Percentiles rank a stretch among this genome's conserved stretches.
These are phyloP conservation scores for Annulohypoxylon moriforme DNA, from an alignment of 495 filamentous ascomycete species.

Conservation along the genomic window DNA sequence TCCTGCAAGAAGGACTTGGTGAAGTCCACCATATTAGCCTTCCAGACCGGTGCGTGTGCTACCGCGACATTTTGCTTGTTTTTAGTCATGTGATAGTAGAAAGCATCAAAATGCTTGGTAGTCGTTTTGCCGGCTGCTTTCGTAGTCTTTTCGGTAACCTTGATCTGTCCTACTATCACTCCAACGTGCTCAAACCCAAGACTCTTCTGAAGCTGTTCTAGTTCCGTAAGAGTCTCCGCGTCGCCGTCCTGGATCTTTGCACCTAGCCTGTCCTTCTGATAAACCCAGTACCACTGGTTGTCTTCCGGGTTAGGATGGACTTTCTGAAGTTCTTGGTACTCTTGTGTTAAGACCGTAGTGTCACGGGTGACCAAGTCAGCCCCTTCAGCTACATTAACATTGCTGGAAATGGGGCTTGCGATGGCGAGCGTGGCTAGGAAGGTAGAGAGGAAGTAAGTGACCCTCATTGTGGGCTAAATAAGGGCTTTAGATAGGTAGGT, in stretches of 20 bases:
- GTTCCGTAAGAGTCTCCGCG: slow-evolving; percentile 19
- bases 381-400: slow-evolving; percentile 1
- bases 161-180: slow-evolving; percentile 37
- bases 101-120: slow-evolving; percentile 28
- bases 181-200: slow-evolving; percentile 44
- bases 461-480: slow-evolving; percentile 25
- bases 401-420: slow-evolving; percentile 29
- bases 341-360: background rate
- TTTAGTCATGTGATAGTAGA: slow-evolving; percentile 34
- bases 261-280: background rate
- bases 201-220: slow-evolving; percentile 17
- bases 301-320: slow-evolving; percentile 11
- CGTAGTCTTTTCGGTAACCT: slow-evolving; percentile 14
- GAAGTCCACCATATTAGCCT: background rate
- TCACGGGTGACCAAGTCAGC: background rate
- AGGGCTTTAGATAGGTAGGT: background rate
- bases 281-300: slow-evolving; percentile 38
- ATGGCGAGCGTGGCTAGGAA: slow-evolving; percentile 36
- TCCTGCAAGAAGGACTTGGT: background rate
- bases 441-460: slow-evolving; percentile 28
- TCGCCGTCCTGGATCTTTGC: background rate
- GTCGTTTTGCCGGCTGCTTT: slow-evolving; percentile 25
- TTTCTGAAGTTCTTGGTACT: slow-evolving; percentile 12
- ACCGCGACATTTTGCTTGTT: background rate
- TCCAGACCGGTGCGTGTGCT: background rate